Percentiles rank a stretch among this genome's conserved stretches.
These are phyloP conservation scores for Phytophthora pistaciae DNA, from an alignment of 352 stramenopile species.

Conservation along the genomic window DNA sequence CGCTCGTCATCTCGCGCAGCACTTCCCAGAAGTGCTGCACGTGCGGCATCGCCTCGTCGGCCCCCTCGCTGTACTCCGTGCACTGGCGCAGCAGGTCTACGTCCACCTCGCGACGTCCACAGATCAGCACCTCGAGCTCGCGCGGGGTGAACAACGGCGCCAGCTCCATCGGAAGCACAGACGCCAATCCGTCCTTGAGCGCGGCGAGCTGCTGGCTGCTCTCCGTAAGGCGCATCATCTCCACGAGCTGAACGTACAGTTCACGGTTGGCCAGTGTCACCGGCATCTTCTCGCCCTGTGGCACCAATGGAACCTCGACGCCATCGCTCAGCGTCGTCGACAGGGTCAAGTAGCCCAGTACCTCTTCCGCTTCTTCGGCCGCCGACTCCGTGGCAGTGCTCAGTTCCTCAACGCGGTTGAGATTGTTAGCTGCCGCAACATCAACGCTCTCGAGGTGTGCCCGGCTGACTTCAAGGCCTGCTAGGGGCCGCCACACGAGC, in stretches of 20 bases:
- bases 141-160: conserved; percentile 96
- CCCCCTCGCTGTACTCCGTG: conserved; percentile 97
- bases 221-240: conserved; percentile 79
- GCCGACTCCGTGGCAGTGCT: conserved; percentile 26
- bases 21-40: conserved; percentile 97
- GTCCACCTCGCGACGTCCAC: conserved; percentile 96
- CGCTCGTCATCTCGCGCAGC: conserved; percentile 95
- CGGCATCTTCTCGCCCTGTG: conserved; percentile 73
- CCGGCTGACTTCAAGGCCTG: conserved; percentile 78
- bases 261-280: conserved; percentile 72
- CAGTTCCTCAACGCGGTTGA: conserved; percentile 74
- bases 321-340: conserved; percentile 86
- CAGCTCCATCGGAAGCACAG: conserved; percentile 97
- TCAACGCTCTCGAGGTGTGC: conserved; percentile 86
- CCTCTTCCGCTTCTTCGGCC: conserved; percentile 48
- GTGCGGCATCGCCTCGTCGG: conserved; percentile 91
- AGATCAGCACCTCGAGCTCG: conserved; percentile 97
- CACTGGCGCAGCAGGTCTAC: conserved; percentile 96
- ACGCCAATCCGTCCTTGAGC: conserved; percentile 89
- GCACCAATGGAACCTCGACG: conserved; percentile 70
- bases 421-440: conserved; percentile 74
- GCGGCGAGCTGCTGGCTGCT: conserved; percentile 84
- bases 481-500: conserved; percentile 88
- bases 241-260: conserved; percentile 73
- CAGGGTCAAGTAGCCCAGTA: conserved; percentile 80